Conservation (phyloP, 176 grass and related monocot species). For the Aegilops sharonensis region DNA sequence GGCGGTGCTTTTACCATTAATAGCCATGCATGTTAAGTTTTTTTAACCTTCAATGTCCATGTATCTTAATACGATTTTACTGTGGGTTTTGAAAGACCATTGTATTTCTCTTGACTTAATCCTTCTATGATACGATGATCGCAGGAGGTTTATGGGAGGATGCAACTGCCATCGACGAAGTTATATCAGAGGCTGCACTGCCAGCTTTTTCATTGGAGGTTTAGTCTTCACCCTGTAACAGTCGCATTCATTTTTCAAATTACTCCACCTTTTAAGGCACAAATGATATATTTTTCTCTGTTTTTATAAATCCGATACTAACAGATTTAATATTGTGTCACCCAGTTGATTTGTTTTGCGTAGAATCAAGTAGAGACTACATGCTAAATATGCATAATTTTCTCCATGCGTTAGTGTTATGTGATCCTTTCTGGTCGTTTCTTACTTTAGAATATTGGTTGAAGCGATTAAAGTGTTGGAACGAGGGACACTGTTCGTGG, state of each 20-base stretch:
- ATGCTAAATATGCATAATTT: conserved; percentile 9
- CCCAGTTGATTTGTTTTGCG: conserved; percentile 17
- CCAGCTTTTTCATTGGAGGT: conserved; percentile 97
- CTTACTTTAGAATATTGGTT: conserved; percentile 25
- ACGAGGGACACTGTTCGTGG: not conserved
- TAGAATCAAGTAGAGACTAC: conserved; percentile 30
- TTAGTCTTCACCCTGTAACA: conserved; percentile 30
- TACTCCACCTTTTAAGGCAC: conserved; percentile 7
- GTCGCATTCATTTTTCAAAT: conserved; percentile 4
- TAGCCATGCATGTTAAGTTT: not conserved
- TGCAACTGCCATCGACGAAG: conserved; percentile 63
- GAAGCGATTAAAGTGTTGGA: not conserved
- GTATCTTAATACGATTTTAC: conserved; percentile 5
- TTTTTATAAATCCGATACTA: conserved; percentile 11
- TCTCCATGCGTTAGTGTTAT: not conserved
- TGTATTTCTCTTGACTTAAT: conserved; percentile 23
- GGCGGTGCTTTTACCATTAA: not conserved
- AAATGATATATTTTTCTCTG: not conserved
- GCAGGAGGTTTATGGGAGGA: conserved; percentile 87
- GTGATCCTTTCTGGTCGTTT: not conserved
- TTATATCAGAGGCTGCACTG: conserved; percentile 91
- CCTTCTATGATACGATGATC: conserved; percentile 31
- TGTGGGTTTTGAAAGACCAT: conserved; percentile 21
- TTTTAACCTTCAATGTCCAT: not conserved
- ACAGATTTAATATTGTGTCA: conserved; percentile 18